Base-by-base conservation (phyloP, 2,329 filamentous ascomycete species). In the Coniochaeta pulveracea region DNA sequence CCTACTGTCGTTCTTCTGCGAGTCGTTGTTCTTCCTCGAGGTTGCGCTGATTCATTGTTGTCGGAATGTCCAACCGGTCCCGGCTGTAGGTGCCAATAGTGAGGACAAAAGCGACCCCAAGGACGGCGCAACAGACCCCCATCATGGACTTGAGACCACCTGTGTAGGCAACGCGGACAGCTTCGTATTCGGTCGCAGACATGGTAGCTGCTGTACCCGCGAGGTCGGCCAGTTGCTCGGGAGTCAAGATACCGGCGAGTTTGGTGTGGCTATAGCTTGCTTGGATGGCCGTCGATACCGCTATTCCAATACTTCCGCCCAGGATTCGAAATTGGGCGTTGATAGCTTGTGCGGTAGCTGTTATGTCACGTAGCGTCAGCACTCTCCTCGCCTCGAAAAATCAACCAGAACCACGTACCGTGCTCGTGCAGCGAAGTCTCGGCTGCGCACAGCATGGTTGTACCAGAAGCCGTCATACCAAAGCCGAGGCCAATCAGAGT, bases 221-320 rank as follows among this genome's bases (percentile, higher is more conserved):
- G 23, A 37, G 15, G 22, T 41, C 48, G 15, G 43, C 39, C 11
- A 57, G 39, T 25, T 58, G 47, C 6, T 46, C 37, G 2, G 48
- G 34, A 7, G 50, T 40, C 3, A 58, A 27, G 4, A 48, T 35
- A n/a, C 44, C 49, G 3, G 41, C 38, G 21, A 61, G 42, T 17
- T 49, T 40, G 3, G 47, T 35, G 17, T 44, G 47, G 26, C 50
- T 52, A 42, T 44, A 54, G 32, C 38, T 51, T 26, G 43, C 55
- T 4, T 69, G 43, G 11, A 71, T 55, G 11, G 63, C 61, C 1
- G 68, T 63, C 14, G 66, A 72, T 2, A 62, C 57, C 3, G 69
- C 64, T 34, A 73, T 69, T 3, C 69, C 69, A 18, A 72, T 51
- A 36, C 66, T 70, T 5, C 69, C 68, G 4, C 69, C 69, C 1